phyloP scores from a whole-genome alignment of 23 red algal species.

The Gracilariopsis chorda region DNA sequence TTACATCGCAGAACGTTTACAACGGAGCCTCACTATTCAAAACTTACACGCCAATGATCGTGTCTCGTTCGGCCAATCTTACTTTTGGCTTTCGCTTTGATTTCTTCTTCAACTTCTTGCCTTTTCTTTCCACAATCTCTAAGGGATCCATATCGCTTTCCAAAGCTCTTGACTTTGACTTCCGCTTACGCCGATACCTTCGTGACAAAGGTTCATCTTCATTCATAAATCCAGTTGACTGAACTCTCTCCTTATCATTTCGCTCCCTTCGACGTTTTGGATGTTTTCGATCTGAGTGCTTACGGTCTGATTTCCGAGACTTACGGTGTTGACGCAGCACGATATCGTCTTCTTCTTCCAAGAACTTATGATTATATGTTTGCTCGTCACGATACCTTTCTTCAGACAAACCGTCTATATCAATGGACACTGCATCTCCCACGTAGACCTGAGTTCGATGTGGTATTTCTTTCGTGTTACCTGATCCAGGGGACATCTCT shows the following conservation, averaged over 20 bases:
- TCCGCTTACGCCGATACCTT: not conserved
- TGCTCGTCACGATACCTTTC: not conserved
- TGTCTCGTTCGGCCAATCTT: not conserved
- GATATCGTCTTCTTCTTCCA: not conserved
- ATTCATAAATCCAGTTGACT: no score
- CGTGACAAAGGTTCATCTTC: no score
- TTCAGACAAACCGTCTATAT: constrained; percentile 2
- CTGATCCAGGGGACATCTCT: not conserved
- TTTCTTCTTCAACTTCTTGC: not conserved
- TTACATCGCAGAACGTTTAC: no score
- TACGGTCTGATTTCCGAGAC: no score
- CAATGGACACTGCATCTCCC: not conserved
- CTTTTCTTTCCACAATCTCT: not conserved
- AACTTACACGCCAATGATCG: constrained; percentile 13
- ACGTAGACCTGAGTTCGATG: constrained; percentile 14
- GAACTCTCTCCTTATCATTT: no score
- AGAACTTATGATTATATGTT: no score
- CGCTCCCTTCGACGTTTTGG: not conserved
- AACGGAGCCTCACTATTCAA: no score
- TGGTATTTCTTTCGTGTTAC: not conserved
- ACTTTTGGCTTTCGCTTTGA: not conserved
- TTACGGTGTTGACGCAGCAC: no score
- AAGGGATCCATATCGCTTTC: no score
- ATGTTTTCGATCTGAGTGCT: not conserved
- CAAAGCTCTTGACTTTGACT: not conserved